These are phyloP conservation scores for Phlebiopsis gigantea DNA, from an alignment of 768 basidiomycete species.

Conservation along the genomic window DNA sequence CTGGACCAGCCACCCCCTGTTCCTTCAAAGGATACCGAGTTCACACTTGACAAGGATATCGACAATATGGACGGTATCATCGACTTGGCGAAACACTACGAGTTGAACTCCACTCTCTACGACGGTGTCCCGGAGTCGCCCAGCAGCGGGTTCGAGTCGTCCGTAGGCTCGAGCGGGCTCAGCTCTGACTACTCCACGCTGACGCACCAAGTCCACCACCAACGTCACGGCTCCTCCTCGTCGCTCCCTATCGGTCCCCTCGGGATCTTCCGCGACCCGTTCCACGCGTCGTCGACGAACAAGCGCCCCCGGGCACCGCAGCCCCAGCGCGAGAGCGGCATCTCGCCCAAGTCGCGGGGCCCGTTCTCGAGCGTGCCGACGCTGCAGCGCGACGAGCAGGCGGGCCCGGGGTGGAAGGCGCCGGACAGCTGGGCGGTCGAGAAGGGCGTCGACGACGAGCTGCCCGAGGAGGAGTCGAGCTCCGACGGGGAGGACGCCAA, in stretches of 20 bases:
- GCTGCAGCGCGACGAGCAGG: background rate
- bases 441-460: constrained; percentile 37
- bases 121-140: constrained; percentile 31
- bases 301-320: constrained; percentile 19
- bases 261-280: constrained; percentile 34
- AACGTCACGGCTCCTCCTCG: constrained; percentile 27
- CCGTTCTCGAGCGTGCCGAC: constrained; percentile 9
- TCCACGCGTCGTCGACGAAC: constrained; percentile 19
- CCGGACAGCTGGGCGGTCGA: constrained; percentile 78
- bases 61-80: constrained; percentile 82
- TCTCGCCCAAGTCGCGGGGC: constrained; percentile 46
- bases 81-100: constrained; percentile 32
- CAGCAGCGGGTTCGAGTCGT: constrained; percentile 37
- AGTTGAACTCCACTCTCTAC: constrained; percentile 13
- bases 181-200: constrained; percentile 26
- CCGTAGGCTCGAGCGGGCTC: constrained; percentile 20
- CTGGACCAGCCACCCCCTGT: constrained; percentile 26
- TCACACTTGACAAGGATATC: constrained; percentile 62
- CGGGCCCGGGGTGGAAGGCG: constrained; percentile 46
- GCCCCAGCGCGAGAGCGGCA: constrained; percentile 29
- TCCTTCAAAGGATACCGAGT: constrained; percentile 30
- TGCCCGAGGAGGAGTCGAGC: constrained; percentile 35
- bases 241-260: constrained; percentile 35
- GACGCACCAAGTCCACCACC: constrained; percentile 10
- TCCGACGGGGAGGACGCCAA: constrained; percentile 32